Base-by-base conservation (phyloP, 2,329 filamentous ascomycete species). In the Phialemoniopsis sp. region DNA sequence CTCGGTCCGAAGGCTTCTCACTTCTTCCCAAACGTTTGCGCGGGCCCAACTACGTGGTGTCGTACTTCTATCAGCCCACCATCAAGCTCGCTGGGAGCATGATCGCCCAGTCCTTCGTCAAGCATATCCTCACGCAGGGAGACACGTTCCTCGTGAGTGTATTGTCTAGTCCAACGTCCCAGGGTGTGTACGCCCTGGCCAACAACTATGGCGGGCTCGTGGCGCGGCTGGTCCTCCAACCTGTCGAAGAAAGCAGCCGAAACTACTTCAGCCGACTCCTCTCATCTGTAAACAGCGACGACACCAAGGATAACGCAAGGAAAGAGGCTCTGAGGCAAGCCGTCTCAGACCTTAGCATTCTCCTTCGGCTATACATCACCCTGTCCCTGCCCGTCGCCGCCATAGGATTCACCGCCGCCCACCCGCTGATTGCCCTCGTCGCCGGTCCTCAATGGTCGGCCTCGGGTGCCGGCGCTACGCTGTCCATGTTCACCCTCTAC, bases 171-270 rank as follows among this genome's bases (percentile, higher is more conserved):
- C 76, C 93, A 2, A 72, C 80, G 32, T 85, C 90, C 5, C 93
- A 97, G 66, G 93, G 93, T 13, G 82, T 89, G 29, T 98, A 97
- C 56, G 89, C 90, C 0, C 74, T 98, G 5, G 93, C 91, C 38
- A 89, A 89, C 52, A 98, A 97, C 62, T 98, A 93, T 58, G 93
- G 93, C 16, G 87, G 90, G 3, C 76, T 98, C 1, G 68, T 95
- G 19, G 93, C 93, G 0, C 80, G 93, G 4, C 79, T 97, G 47
- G 68, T 98, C 37, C 91, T 98, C 59, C 93, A 97, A 55, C 94
- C 93, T 8, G 80, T 98, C 43, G 93, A 98, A 62, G 94, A 98
- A 63, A 91, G 85, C 58, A 90, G 86, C 47, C 84, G 94, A 30
- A 89, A 84, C 55, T 82, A 95, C 56, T 96, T 97, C 44, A 90